phyloP scores from a whole-genome alignment of 2,329 filamentous ascomycete genomes.

The Penicillium sp. region DNA sequence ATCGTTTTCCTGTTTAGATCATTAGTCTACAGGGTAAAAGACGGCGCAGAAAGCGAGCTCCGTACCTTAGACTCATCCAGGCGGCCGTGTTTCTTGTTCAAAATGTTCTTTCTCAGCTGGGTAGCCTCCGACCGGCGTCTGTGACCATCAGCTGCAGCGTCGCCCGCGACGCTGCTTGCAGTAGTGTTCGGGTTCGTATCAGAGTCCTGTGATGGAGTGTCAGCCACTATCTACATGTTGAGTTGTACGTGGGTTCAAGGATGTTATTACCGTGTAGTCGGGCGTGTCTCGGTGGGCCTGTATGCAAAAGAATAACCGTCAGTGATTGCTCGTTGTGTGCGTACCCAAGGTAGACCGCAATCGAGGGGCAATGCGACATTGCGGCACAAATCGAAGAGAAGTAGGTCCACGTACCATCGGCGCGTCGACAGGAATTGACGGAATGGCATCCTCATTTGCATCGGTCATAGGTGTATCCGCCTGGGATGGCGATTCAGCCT shows the following conservation, averaged over 20 bases:
- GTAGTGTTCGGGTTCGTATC: constrained; percentile 63
- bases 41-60: neutral
- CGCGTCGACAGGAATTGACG: constrained; percentile 39
- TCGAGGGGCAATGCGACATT: neutral
- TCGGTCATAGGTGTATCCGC: constrained; percentile 47
- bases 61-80: constrained; percentile 86
- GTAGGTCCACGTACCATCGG: constrained; percentile 33
- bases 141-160: constrained; percentile 66
- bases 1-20: constrained; percentile 69
- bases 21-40: constrained; percentile 2
- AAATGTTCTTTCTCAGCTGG: constrained; percentile 82
- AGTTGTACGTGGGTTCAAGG: neutral
- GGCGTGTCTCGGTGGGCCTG: constrained; percentile 54
- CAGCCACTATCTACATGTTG: neutral
- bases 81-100: constrained; percentile 90
- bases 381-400: neutral
- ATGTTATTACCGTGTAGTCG: constrained; percentile 52
- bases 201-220: constrained; percentile 48
- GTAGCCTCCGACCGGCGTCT: constrained; percentile 82
- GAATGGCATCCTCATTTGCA: constrained; percentile 32
- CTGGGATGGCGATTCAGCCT: constrained; percentile 40
- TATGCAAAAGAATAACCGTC: constrained; percentile 18
- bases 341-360: neutral
- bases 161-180: constrained; percentile 80
- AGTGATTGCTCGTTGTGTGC: constrained; percentile 2